A percentile compares a stretch with the other conserved stretches of the same genome.
phyloP scores from a whole-genome alignment of 2,329 filamentous ascomycete species.

The Colletotrichum sp. region DNA sequence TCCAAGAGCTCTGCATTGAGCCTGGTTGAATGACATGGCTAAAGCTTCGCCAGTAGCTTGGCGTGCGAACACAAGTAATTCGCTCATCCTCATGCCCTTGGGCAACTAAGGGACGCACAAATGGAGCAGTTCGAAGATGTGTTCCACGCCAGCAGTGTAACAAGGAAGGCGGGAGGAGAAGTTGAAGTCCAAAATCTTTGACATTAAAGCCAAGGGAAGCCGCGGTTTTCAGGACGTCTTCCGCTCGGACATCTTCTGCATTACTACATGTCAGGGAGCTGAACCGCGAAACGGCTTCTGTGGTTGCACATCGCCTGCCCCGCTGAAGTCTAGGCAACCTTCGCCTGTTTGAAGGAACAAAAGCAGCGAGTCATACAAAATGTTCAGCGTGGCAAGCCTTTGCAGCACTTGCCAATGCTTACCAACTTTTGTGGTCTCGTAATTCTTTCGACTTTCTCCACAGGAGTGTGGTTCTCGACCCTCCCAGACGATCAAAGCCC shows the following conservation, averaged over 20 bases:
- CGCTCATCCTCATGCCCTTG: background rate
- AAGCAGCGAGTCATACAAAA: background rate
- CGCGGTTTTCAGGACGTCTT: background rate
- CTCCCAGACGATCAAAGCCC: background rate
- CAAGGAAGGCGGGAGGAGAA: background rate
- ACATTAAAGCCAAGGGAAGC: background rate
- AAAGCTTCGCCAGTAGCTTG: background rate
- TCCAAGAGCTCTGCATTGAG: background rate
- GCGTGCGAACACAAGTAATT: background rate
- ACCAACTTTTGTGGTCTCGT: background rate
- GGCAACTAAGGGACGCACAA: background rate
- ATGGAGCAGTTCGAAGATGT: background rate
- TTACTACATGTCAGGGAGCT: background rate
- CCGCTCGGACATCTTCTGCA: background rate
- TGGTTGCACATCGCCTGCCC: background rate
- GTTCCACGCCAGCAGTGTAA: background rate
- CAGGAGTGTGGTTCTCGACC: background rate
- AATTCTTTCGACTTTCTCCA: background rate
- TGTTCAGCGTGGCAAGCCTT: background rate
- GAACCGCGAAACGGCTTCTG: background rate
- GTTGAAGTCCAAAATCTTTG: no score
- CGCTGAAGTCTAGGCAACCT: background rate
- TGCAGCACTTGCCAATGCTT: background rate
- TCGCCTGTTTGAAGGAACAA: background rate
- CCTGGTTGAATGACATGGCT: background rate